Evolutionary conservation across 371 early-diverging fungal species (phyloP).

Genomic region (Syncephalastrum contaminatum): DNA sequence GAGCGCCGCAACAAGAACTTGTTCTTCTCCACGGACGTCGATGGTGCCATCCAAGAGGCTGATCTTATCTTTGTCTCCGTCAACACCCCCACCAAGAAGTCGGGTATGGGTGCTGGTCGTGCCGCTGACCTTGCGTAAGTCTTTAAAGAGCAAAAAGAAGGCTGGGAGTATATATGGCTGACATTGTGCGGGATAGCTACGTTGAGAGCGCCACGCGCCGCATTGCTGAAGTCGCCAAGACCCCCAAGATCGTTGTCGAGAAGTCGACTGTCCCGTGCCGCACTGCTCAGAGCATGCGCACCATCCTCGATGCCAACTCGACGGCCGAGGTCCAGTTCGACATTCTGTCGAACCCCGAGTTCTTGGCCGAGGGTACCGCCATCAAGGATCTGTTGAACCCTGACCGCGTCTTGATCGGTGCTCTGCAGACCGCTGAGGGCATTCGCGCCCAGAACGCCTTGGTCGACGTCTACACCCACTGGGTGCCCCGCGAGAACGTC

Average conservation of each 20-base stretch:
- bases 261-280: conserved; percentile 96
- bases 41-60: conserved; percentile 71
- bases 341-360: conserved; percentile 96
- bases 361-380: conserved; percentile 95
- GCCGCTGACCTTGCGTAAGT: conserved; percentile 87
- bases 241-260: conserved; percentile 90
- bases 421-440: conserved; percentile 76
- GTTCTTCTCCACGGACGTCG: conserved; percentile 82
- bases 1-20: conserved; percentile 76
- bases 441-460: conserved; percentile 75
- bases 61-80: conserved; percentile 90
- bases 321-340: conserved; percentile 74
- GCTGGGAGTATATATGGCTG: background rate
- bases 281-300: conserved; percentile 88
- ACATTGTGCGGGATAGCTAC: conserved; percentile 53
- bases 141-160: background rate
- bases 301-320: conserved; percentile 85
- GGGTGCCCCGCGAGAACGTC: conserved; percentile 84
- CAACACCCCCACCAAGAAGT: conserved; percentile 86
- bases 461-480: conserved; percentile 77
- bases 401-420: conserved; percentile 94
- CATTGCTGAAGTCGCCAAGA: conserved; percentile 84
- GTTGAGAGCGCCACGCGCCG: conserved; percentile 85
- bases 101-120: conserved; percentile 77
- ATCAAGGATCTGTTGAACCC: conserved; percentile 83